Conservation (phyloP, 106 monocot genomes). For the Dendrobium catenatum region DNA sequence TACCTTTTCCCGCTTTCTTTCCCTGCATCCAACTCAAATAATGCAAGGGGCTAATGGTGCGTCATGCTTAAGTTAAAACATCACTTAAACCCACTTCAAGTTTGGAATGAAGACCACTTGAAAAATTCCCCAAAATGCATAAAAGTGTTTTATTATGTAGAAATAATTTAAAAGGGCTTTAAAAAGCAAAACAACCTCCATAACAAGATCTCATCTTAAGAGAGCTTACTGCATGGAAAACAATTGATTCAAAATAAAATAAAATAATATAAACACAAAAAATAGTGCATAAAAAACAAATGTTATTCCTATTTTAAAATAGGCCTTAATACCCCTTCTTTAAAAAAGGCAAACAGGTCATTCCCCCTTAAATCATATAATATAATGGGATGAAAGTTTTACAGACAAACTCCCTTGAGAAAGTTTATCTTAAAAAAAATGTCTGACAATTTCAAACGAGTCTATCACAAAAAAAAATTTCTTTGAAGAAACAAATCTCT, state of each 20-base stretch:
- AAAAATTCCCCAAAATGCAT: background rate
- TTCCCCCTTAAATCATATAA: background rate
- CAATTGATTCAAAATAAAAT: background rate
- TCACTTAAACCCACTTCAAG: background rate
- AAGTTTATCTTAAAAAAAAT: background rate
- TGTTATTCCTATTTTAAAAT: too few species aligned
- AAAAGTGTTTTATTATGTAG: background rate
- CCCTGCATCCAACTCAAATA: background rate
- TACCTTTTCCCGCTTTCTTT: slow-evolving; percentile 1
- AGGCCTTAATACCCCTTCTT: too few species aligned
- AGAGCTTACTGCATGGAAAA: background rate
- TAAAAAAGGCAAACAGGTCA: background rate
- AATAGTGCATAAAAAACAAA: background rate
- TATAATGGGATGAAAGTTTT: background rate
- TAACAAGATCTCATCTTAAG: too few species aligned
- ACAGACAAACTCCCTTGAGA: background rate
- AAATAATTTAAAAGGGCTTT: background rate
- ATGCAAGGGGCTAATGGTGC: slow-evolving; percentile 6
- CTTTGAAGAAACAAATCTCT: background rate
- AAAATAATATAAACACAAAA: background rate
- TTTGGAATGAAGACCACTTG: background rate
- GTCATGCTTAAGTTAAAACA: background rate
- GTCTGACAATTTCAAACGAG: background rate
- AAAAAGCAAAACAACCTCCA: too few species aligned
- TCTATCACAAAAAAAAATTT: background rate